Evolutionary conservation across 106 monocot genomes (phyloP).

Genomic region (Dioscorea alata): DNA sequence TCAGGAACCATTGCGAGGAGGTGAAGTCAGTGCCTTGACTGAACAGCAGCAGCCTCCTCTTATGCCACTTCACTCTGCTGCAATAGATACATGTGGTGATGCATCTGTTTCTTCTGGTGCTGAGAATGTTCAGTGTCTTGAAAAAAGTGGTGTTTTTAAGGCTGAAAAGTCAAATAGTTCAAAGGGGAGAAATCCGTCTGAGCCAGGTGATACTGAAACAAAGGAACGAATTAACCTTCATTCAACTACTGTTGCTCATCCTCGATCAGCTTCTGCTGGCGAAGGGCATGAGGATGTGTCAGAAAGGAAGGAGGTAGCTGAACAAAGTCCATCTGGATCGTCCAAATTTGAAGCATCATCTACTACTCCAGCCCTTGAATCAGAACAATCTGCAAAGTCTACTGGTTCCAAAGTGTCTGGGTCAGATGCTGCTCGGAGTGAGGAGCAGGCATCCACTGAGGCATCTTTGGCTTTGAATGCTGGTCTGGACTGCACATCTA

Average conservation of each 20-base stretch:
- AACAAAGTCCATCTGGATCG: background rate
- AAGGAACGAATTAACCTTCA: background rate
- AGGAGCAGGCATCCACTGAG: slow-evolving; percentile 15
- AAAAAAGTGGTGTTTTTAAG: slow-evolving; percentile 10
- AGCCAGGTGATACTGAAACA: slow-evolving; percentile 1
- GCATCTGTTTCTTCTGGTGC: slow-evolving; percentile 5
- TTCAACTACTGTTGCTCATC: slow-evolving; percentile 5
- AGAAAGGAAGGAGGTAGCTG: slow-evolving; percentile 8
- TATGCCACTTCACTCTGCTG: slow-evolving; percentile 3
- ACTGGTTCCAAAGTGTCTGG: slow-evolving; percentile 5
- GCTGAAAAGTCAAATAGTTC: slow-evolving; percentile 10
- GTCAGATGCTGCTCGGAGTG: slow-evolving; percentile 6
- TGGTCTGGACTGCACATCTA: slow-evolving; percentile 12
- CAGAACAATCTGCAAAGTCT: slow-evolving; percentile 7
- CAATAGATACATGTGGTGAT: slow-evolving; percentile 2
- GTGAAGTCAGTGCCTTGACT: background rate
- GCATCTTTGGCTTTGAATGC: slow-evolving; percentile 1
- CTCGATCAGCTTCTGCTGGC: background rate
- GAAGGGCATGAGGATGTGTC: slow-evolving; percentile 9
- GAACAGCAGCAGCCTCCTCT: background rate
- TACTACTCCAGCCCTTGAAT: background rate
- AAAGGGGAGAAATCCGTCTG: slow-evolving; percentile 5
- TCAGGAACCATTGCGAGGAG: background rate
- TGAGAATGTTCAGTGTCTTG: slow-evolving; percentile 5
- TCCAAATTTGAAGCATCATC: background rate